Percentiles rank a stretch among this genome's conserved stretches.
phyloP scores from a whole-genome alignment of 2,329 filamentous ascomycete species.

The Aureobasidium namibiae region DNA sequence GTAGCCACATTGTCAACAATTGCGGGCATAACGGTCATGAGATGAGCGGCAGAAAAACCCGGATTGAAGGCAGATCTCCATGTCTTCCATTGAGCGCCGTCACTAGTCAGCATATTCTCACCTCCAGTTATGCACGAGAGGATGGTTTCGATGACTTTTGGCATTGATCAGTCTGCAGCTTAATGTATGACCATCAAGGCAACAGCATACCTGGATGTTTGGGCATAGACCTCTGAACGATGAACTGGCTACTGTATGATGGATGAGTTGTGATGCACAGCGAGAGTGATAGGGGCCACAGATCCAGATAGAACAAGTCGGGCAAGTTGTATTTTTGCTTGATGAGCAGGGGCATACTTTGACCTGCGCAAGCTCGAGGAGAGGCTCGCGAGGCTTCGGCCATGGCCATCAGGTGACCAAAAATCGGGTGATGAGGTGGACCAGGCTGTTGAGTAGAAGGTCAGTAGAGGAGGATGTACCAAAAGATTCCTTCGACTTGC shows the following conservation, averaged over 20 bases:
- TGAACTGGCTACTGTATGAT: conserved; percentile 32
- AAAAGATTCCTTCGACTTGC: neutral
- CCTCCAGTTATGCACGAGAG: conserved; percentile 30
- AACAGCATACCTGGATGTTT: conserved; percentile 23
- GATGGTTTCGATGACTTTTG: conserved; percentile 20
- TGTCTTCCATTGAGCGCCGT: conserved; percentile 35
- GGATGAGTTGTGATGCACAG: conserved; percentile 31
- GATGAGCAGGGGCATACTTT: conserved; percentile 28
- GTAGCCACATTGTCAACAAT: conserved; percentile 29
- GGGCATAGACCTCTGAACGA: conserved; percentile 24
- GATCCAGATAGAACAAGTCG: conserved; percentile 36
- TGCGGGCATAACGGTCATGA: conserved; percentile 31
- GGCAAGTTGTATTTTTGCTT: conserved; percentile 29
- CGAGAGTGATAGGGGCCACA: conserved; percentile 33
- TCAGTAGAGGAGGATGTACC: neutral
- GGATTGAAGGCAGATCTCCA: conserved; percentile 38
- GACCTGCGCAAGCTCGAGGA: conserved; percentile 29
- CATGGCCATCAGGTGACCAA: conserved; percentile 34
- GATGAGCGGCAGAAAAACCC: conserved; percentile 30
- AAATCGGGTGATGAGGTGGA: conserved; percentile 34
- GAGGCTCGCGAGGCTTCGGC: conserved; percentile 27
- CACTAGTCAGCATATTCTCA: conserved; percentile 29
- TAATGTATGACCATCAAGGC: neutral
- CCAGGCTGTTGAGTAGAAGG: conserved; percentile 24
- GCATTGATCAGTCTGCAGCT: neutral